Base-by-base conservation (phyloP, 768 basidiomycete species). In the Boletus rex-veris region DNA sequence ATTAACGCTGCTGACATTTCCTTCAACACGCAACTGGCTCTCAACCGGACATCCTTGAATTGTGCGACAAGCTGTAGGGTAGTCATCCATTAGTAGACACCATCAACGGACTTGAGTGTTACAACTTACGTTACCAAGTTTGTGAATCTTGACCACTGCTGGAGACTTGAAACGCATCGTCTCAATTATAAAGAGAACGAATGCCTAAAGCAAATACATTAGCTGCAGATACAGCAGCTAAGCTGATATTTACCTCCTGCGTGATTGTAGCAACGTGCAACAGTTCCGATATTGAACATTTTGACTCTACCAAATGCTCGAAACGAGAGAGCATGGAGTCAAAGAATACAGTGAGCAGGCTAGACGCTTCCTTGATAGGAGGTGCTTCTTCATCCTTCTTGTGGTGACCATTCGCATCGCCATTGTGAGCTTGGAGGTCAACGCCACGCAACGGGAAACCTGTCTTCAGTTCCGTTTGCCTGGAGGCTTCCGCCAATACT, bases 321-420 rank as follows among this genome's bases (percentile, higher is more conserved):
- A 91, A 82, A 19, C 81, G 80, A 45, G 64, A 62, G 52, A 76
- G 76, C 67, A 88, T 77, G 50, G 75, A 72, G 47, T 88, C 82
- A 61, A 92, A 92, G 70, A 82, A 88, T 12, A 71, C 65, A 10
- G 66, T 47, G 12, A 90, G 73, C 6, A 75, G 52, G 54, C 77
- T 73, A 2, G 90, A 84, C 4, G 84, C 77, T 14, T 85, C 84
- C 26, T 76, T 80, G 15, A 87, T 76, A n/a, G 75, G 70, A 18
- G 87, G 86, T 24, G 82, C 75, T 54, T 89, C 87, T 46, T 88
- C 86, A 40, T 85, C 84, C 63, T 89, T 90, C 70, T 84, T 90
- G 16, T 70, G 63, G 47, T 78, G 73, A 8, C 77, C 79, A 42
- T 70, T 64, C 36, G 65, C 65, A 58, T 73, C 74, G 12, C 64